phyloP scores from a whole-genome alignment of 75 land plant species.

The Isoetes taiwanensis region DNA sequence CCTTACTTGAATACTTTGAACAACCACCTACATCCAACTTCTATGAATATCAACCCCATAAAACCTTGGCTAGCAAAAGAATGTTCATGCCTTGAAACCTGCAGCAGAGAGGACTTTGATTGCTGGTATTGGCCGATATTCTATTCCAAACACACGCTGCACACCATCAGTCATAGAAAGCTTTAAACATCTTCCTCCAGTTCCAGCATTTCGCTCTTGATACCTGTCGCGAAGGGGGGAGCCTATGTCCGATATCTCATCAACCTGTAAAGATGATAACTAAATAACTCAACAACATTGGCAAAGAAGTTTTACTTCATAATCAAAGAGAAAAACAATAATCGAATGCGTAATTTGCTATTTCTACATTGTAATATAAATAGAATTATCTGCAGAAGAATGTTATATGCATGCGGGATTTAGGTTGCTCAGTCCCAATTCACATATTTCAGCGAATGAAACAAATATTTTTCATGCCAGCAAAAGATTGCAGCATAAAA shows the following conservation, averaged over 20 bases:
- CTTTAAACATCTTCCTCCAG: slow-evolving; percentile 69
- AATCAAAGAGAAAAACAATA: no score
- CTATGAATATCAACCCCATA: neutral
- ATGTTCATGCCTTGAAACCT: slow-evolving; percentile 58
- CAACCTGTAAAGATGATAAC: slow-evolving; percentile 51
- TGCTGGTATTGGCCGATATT: slow-evolving; percentile 72
- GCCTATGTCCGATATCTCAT: slow-evolving; percentile 67
- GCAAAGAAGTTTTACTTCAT: no score
- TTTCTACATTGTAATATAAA: no score
- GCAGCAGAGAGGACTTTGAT: slow-evolving; percentile 61
- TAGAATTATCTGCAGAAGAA: no score
- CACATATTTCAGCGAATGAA: no score
- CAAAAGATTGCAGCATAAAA: no score
- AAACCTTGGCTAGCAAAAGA: neutral
- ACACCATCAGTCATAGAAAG: slow-evolving; percentile 86
- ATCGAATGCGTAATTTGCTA: no score
- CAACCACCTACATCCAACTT: slow-evolving; percentile 32
- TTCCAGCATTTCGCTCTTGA: slow-evolving; percentile 40
- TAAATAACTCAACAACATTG: no score
- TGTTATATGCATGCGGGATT: no score
- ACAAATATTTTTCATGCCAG: no score
- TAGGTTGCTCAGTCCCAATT: no score
- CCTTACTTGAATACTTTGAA: slow-evolving; percentile 60
- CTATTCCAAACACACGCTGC: slow-evolving; percentile 81
- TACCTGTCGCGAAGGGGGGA: slow-evolving; percentile 57